A percentile compares a stretch with the other conserved stretches of the same genome.
phyloP scores from a whole-genome alignment of 2,329 filamentous ascomycete genomes.

The Aspergillus fructus region DNA sequence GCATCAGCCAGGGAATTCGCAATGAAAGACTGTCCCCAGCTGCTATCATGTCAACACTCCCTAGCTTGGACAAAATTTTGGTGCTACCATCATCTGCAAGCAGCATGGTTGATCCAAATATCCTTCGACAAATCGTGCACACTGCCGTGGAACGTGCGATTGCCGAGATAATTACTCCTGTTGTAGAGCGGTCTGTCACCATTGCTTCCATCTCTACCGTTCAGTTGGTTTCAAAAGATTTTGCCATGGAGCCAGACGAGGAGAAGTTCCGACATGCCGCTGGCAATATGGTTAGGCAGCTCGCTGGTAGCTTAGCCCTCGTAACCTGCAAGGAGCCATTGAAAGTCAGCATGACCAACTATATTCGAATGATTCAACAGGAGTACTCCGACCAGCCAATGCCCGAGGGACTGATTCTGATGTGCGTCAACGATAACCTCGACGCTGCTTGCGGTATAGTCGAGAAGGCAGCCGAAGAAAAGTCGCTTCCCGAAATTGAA shows the following conservation, averaged over 20 bases:
- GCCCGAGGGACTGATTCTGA: slow-evolving; percentile 91
- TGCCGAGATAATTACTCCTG: slow-evolving; percentile 93
- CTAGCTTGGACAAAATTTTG: slow-evolving; percentile 77
- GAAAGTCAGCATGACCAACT: slow-evolving; percentile 94
- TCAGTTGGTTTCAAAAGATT: slow-evolving; percentile 95
- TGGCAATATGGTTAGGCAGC: slow-evolving; percentile 90
- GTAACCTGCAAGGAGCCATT: slow-evolving; percentile 99
- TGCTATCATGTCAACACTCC: slow-evolving; percentile 74
- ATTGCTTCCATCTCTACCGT: slow-evolving; percentile 96
- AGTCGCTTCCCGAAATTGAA: slow-evolving; percentile 91
- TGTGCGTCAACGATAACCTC: slow-evolving; percentile 98
- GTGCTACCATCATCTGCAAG: slow-evolving; percentile 75
- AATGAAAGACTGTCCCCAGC: slow-evolving; percentile 74
- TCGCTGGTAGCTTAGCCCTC: slow-evolving; percentile 87
- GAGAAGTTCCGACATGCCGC: slow-evolving; percentile 82
- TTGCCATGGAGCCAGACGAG: slow-evolving; percentile 88
- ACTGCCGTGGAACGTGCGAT: slow-evolving; percentile 85
- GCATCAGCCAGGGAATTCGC: slow-evolving; percentile 66
- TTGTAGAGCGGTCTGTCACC: slow-evolving; percentile 95
- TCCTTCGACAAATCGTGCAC: slow-evolving; percentile 72
- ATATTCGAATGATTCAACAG: slow-evolving; percentile 80
- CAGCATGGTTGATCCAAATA: slow-evolving; percentile 69
- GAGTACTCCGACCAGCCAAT: slow-evolving; percentile 68
- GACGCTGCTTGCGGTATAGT: slow-evolving; percentile 91
- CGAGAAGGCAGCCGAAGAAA: slow-evolving; percentile 91